Evolutionary conservation across 1,284 basidiomycete genomes (phyloP).

Genomic region (Megacollybia platyphylla): DNA sequence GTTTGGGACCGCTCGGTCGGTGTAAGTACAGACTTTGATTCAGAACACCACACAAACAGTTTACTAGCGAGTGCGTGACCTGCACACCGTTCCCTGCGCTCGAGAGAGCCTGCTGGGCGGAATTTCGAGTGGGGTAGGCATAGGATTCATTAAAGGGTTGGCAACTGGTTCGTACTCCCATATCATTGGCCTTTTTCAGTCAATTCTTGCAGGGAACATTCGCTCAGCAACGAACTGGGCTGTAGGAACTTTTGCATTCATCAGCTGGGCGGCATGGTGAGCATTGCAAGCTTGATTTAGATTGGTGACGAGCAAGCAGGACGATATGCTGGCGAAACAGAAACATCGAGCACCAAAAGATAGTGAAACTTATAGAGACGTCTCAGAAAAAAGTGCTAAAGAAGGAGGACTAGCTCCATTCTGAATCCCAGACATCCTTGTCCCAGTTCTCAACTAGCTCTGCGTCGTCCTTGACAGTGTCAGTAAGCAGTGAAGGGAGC

Average conservation of each 20-base stretch:
- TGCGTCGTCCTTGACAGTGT: conserved; percentile 42
- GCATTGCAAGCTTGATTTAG: conserved; percentile 11
- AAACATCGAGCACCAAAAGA: conserved; percentile 20
- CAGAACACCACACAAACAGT: not conserved
- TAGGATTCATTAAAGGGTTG: conserved; percentile 22
- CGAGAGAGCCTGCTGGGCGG: conserved; percentile 14
- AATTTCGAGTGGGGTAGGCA: conserved; percentile 15
- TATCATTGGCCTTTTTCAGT: not conserved
- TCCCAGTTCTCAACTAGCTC: conserved; percentile 66
- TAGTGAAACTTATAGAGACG: conserved; percentile 46
- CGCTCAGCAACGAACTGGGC: not conserved
- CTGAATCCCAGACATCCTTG: conserved; percentile 41
- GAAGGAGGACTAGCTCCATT: conserved; percentile 25
- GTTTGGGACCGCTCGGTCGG: not conserved
- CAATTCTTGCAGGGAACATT: not conserved
- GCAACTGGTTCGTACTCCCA: conserved; percentile 21
- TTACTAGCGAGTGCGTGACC: not conserved
- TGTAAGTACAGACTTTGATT: not conserved
- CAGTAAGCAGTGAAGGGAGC: not conserved
- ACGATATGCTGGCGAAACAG: conserved; percentile 32
- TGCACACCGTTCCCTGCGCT: conserved; percentile 15
- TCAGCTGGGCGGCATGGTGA: not conserved
- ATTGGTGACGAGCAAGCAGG: conserved; percentile 46
- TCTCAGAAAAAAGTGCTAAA: conserved; percentile 43
- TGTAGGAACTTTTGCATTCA: not conserved